A percentile compares a stretch with the other conserved stretches of the same genome.
Conservation (phyloP, 306 rosid genomes). For the Pterocarpus macrocarpus region DNA sequence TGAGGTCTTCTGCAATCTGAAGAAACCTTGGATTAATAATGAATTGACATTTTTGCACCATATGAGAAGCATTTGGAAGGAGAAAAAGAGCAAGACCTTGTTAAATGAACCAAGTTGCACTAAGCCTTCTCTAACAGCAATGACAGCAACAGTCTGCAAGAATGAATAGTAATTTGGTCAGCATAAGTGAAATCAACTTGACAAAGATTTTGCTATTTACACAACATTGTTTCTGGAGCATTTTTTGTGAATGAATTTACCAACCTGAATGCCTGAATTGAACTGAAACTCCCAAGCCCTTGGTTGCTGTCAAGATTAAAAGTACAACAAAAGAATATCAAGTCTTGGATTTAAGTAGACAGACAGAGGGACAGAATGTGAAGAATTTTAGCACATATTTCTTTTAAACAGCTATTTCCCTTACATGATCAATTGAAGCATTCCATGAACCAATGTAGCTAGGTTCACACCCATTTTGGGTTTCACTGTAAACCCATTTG, state of each 20-base stretch:
- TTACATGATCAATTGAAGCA: constrained; percentile 75
- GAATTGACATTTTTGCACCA: background rate
- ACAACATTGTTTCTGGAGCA: background rate
- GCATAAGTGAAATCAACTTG: background rate
- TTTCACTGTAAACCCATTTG: constrained; percentile 83
- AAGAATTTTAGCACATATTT: background rate
- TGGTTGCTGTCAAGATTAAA: constrained; percentile 68
- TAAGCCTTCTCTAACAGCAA: constrained; percentile 81
- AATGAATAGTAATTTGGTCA: background rate
- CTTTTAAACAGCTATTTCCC: constrained; percentile 5
- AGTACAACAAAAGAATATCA: background rate
- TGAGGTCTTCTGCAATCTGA: constrained; percentile 79
- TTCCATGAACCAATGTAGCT: constrained; percentile 79
- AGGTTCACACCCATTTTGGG: constrained; percentile 68
- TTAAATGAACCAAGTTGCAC: constrained; percentile 79
- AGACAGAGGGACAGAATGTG: background rate
- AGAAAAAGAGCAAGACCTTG: constrained; percentile 55
- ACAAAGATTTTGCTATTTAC: background rate
- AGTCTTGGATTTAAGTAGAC: background rate
- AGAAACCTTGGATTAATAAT: constrained; percentile 22
- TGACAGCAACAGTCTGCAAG: constrained; percentile 69
- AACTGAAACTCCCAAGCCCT: constrained; percentile 89
- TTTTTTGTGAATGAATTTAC: constrained; percentile 37
- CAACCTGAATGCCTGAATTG: constrained; percentile 89
- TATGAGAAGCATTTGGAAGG: constrained; percentile 28